Evolutionary conservation across 2,329 filamentous ascomycete genomes (phyloP).

Genomic region (Ceratocystis alfenasii): DNA sequence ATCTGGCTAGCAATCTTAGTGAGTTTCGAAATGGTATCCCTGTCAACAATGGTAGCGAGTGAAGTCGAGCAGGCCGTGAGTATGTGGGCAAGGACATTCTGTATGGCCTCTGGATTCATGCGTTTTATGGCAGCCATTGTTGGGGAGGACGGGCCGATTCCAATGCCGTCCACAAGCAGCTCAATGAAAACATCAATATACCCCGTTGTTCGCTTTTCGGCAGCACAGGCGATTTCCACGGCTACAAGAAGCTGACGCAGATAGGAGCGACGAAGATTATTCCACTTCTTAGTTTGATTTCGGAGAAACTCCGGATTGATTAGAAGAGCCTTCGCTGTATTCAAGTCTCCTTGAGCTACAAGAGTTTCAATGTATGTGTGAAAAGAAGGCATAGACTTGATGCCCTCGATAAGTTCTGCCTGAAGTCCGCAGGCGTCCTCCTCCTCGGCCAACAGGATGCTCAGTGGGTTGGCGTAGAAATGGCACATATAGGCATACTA

Average conservation of each 20-base stretch:
- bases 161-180: slow-evolving; percentile 45
- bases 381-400: slow-evolving; percentile 60
- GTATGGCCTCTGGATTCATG: slow-evolving; percentile 41
- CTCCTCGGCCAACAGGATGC: slow-evolving; percentile 42
- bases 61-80: slow-evolving; percentile 30
- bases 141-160: slow-evolving; percentile 40
- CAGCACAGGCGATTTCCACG: slow-evolving; percentile 15
- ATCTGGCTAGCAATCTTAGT: slow-evolving; percentile 27
- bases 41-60: slow-evolving; percentile 29
- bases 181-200: slow-evolving; percentile 40
- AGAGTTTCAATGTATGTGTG: slow-evolving; percentile 27
- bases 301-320: slow-evolving; percentile 14
- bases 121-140: slow-evolving; percentile 48
- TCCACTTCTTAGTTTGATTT: slow-evolving; percentile 7
- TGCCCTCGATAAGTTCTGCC: slow-evolving; percentile 51
- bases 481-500: slow-evolving; percentile 79
- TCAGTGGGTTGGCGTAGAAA: slow-evolving; percentile 68
- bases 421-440: slow-evolving; percentile 33
- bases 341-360: slow-evolving; percentile 8
- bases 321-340: slow-evolving; percentile 7
- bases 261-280: background rate
- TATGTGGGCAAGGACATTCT: slow-evolving; percentile 35
- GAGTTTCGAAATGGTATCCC: slow-evolving; percentile 26
- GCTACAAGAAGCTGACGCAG: slow-evolving; percentile 15
- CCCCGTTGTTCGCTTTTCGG: slow-evolving; percentile 11